These are phyloP conservation scores for Candida nanaspora DNA, from an alignment of 805 yeast species.

Conservation along the genomic window DNA sequence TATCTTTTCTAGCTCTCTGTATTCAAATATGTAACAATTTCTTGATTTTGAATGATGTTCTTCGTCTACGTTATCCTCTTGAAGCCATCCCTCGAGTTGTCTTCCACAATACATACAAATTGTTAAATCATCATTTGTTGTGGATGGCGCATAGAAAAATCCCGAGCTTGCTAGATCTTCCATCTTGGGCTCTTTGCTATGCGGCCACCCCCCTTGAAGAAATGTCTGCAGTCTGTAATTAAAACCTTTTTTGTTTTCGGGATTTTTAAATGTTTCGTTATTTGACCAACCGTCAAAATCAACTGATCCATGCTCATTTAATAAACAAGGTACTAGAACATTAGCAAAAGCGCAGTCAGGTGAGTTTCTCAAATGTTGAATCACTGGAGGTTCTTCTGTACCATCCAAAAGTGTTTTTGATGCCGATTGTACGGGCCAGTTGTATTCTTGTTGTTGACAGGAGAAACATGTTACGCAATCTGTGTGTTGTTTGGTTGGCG, in stretches of 20 bases:
- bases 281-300: slow-evolving; percentile 12
- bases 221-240: slow-evolving; percentile 33
- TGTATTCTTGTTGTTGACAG: slow-evolving; percentile 49
- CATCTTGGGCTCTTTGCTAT: slow-evolving; percentile 34
- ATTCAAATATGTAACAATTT: slow-evolving; percentile 33
- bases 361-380: slow-evolving; percentile 17
- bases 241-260: slow-evolving; percentile 23
- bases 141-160: slow-evolving; percentile 48
- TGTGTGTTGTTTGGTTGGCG: slow-evolving; percentile 37
- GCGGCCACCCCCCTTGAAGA: slow-evolving; percentile 36
- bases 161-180: slow-evolving; percentile 51
- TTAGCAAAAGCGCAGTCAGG: slow-evolving; percentile 19
- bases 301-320: slow-evolving; percentile 5
- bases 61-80: slow-evolving; percentile 50
- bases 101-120: slow-evolving; percentile 60
- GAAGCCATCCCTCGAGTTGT: slow-evolving; percentile 67
- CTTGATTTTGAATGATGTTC: slow-evolving; percentile 46
- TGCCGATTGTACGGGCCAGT: slow-evolving; percentile 34
- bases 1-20: not conserved
- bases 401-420: slow-evolving; percentile 1
- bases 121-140: slow-evolving; percentile 43
- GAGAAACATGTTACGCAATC: slow-evolving; percentile 53
- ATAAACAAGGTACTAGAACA: slow-evolving; percentile 11
- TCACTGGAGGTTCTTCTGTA: slow-evolving; percentile 12
- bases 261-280: slow-evolving; percentile 26